Evolutionary conservation across 495 filamentous ascomycete genomes (phyloP), one percentile per base, ranked within the genome.

Genomic region (Neurospora intermedia): DNA sequence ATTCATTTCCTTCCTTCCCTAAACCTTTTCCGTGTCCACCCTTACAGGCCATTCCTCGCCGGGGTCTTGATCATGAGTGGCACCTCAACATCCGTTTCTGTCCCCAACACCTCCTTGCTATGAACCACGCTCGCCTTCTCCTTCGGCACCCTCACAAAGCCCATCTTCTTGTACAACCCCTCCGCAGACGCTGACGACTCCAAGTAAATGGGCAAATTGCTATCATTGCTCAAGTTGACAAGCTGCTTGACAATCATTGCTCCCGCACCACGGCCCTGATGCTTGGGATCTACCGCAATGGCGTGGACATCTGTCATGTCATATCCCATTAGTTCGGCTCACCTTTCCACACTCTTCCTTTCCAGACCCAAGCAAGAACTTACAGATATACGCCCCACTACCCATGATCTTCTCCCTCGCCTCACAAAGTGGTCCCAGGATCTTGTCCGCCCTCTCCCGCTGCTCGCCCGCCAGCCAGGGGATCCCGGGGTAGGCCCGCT

Each of bases 201-300:
- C 8, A 84, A 74, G 62, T 78, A 82, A 2, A 77, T 74, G 2
- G 77, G 73, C 13, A 87, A 72, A 1, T 75, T 73, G 62, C 81
- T 77, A 20, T 78, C 75, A 45, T 85, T 82, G 2, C 83, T 84
- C 23, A 80, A 76, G 2, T 75, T 75, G 27, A 85, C 71, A 6
- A 84, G 84, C 80, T 82, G 84, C 70, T 81, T 74, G 1, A 86
- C 76, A 2, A 87, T 71, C 42, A 78, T 78, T 0, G 81, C 76
- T 2, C 80, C 86, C 1, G 84, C 76, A 5, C 84, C 84, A 2
- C 75, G 78, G 4, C 84, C 82, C 43, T 87, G 82, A 69, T 83
- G 78, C 18, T 73, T 72, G 6, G 80, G 80, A 35, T 79, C 71
- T 15, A 81, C 76, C 4, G 78, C 80, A 6, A 80, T 72, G 15